A percentile compares a stretch with the other conserved stretches of the same genome.
These are phyloP conservation scores for Knoxia roxburghii DNA, from an alignment of 257 asterid genomes.

Conservation along the genomic window DNA sequence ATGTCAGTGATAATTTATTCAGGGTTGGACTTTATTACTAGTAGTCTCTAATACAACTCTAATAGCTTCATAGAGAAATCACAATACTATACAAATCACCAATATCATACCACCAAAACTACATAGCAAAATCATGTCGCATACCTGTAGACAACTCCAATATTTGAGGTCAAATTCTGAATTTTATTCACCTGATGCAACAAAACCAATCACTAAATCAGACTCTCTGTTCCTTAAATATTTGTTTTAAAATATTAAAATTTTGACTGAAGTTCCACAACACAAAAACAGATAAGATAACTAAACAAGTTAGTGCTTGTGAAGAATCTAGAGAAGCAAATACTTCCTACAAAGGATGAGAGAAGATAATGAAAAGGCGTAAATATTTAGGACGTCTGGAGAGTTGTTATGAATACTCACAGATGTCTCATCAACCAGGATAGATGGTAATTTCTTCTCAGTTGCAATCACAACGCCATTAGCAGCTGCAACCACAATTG, in stretches of 20 bases:
- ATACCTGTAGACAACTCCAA: constrained; percentile 99
- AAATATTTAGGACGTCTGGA: background rate
- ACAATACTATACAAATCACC: background rate
- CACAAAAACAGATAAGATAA: background rate
- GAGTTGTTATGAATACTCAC: constrained; percentile 38
- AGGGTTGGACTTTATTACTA: no score
- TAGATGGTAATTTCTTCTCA: constrained; percentile 94
- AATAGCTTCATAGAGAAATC: no score
- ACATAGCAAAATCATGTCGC: background rate
- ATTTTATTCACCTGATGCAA: constrained; percentile 85
- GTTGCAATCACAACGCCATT: constrained; percentile 99
- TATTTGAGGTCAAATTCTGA: constrained; percentile 86
- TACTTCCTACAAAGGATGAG: background rate
- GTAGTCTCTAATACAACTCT: no score
- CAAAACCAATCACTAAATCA: constrained; percentile 10
- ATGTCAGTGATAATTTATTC: no score
- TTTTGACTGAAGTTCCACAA: background rate
- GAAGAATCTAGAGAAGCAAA: background rate
- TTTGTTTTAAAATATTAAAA: background rate
- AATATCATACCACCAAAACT: background rate
- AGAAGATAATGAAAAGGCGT: background rate
- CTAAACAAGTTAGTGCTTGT: background rate
- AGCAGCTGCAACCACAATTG: constrained; percentile 62
- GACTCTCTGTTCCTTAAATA: background rate
- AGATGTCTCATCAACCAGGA: constrained; percentile 94